These are phyloP conservation scores for Euphorbia lathyris DNA, from an alignment of 345 rosid genomes.

Conservation along the genomic window DNA sequence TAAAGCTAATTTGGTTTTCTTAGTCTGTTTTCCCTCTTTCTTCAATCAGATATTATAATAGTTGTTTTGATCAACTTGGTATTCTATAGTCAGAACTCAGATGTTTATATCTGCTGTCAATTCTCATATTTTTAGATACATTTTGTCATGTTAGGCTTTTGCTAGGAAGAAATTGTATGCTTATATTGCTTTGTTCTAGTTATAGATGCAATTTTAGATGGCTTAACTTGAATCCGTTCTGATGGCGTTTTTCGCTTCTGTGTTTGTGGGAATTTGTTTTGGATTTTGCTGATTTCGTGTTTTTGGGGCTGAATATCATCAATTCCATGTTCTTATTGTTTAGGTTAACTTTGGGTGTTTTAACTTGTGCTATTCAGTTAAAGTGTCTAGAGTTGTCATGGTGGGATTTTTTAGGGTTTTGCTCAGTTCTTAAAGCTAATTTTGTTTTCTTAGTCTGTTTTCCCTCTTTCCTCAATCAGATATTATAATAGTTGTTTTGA, in stretches of 20 bases:
- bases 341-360: neutral
- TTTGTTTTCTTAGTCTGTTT: neutral
- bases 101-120: neutral
- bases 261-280: neutral
- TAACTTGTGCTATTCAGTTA: neutral
- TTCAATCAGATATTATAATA: neutral
- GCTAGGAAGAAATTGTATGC: neutral
- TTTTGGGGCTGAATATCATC: neutral
- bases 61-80: neutral
- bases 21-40: neutral
- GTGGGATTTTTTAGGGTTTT: neutral
- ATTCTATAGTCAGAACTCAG: neutral
- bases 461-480: neutral
- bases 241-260: too few relatives aligned
- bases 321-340: neutral
- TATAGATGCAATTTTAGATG: neutral
- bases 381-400: neutral
- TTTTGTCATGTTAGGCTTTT: neutral
- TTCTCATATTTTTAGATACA: neutral
- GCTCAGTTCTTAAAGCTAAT: neutral
- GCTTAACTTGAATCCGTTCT: neutral
- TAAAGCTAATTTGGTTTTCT: too few relatives aligned
- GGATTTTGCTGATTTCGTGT: conserved; percentile 7
- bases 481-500: neutral
- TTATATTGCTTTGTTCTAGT: neutral